Evolutionary conservation across 768 basidiomycete genomes (phyloP).

Genomic region (Boletus insuetus): DNA sequence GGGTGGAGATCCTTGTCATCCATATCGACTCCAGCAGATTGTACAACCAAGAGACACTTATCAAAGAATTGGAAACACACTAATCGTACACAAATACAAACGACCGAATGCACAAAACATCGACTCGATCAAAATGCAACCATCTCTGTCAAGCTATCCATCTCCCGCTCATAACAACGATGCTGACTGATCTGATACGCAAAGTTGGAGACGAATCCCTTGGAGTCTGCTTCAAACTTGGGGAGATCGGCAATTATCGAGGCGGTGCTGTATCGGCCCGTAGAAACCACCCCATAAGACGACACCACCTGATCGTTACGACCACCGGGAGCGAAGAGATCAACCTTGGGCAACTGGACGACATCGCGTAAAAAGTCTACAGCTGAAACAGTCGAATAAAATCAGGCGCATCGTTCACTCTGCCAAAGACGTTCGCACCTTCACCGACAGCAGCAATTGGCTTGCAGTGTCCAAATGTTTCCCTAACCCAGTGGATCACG

Average conservation of each 20-base stretch:
- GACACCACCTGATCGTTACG: conserved; percentile 39
- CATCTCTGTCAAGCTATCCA: conserved; percentile 49
- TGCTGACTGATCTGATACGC: conserved; percentile 65
- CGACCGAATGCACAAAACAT: not conserved
- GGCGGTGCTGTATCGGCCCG: conserved; percentile 45
- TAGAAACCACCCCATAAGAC: conserved; percentile 64
- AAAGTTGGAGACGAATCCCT: conserved; percentile 58
- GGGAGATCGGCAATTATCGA: conserved; percentile 40
- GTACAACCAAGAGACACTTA: too few relatives aligned
- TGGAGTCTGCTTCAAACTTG: conserved; percentile 42
- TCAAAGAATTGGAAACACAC: not conserved
- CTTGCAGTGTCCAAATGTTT: conserved; percentile 87
- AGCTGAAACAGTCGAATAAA: conserved; percentile 31
- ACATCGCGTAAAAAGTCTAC: conserved; percentile 47
- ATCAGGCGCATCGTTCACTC: not conserved
- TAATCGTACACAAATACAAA: conserved; percentile 14
- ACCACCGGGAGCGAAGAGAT: conserved; percentile 34
- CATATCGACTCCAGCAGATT: conserved; percentile 30
- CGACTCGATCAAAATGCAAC: conserved; percentile 43
- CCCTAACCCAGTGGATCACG: conserved; percentile 76
- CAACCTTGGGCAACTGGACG: conserved; percentile 45
- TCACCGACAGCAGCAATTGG: conserved; percentile 75
- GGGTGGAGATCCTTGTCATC: conserved; percentile 68
- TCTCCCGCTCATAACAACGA: conserved; percentile 60
- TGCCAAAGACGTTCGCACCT: conserved; percentile 29